Evolutionary conservation across 2,329 filamentous ascomycete species (phyloP).

Genomic region (Gliomastix tumulicola): DNA sequence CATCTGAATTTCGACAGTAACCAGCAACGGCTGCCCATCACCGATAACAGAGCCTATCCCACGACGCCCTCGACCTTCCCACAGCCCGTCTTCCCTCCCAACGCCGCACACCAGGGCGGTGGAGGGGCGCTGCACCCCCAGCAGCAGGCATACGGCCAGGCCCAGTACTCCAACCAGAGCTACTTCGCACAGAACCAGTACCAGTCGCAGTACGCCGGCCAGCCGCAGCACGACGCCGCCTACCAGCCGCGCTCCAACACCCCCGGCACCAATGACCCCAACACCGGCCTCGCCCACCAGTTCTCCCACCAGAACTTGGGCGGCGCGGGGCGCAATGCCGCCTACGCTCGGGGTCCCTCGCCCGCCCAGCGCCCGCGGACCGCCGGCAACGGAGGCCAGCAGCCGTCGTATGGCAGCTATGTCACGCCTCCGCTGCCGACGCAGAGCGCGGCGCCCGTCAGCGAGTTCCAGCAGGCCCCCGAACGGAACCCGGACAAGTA

Average conservation of each 20-base stretch:
- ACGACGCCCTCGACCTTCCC: constrained; percentile 95
- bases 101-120: constrained; percentile 7
- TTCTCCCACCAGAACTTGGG: constrained; percentile 95
- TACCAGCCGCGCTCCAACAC: constrained; percentile 49
- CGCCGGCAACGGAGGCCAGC: constrained; percentile 61
- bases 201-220: constrained; percentile 29
- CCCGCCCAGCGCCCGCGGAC: constrained; percentile 76
- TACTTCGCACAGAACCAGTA: constrained; percentile 62
- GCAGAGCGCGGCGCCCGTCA: constrained; percentile 50
- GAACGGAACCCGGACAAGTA: constrained; percentile 84
- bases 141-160: constrained; percentile 33
- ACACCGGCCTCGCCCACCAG: constrained; percentile 87
- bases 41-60: constrained; percentile 64
- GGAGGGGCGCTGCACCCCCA: constrained; percentile 14
- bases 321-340: constrained; percentile 60
- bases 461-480: constrained; percentile 71
- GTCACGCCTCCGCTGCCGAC: constrained; percentile 59
- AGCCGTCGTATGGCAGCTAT: constrained; percentile 58
- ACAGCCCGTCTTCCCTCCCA: constrained; percentile 66
- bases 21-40: constrained; percentile 48
- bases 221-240: constrained; percentile 16
- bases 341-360: constrained; percentile 63
- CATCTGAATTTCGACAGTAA: constrained; percentile 63
- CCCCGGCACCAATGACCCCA: constrained; percentile 68
- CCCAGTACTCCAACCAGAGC: constrained; percentile 35